Evolutionary conservation across 2,329 filamentous ascomycete species (phyloP).

Genomic region (Penicillium italicum): DNA sequence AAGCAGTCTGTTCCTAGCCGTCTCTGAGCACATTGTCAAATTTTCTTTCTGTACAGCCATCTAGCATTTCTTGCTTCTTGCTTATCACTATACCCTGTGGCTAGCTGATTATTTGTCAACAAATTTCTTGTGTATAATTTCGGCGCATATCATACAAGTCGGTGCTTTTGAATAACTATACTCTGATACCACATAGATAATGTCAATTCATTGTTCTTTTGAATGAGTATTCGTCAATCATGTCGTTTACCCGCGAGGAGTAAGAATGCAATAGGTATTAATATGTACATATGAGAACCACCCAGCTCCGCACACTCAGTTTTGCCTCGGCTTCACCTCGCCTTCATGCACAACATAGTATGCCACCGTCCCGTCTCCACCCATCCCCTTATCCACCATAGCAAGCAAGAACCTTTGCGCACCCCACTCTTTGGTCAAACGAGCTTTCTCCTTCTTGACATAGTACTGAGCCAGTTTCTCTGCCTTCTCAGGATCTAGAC

Average conservation of each 20-base stretch:
- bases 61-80: conserved; percentile 11
- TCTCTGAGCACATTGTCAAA: conserved; percentile 1
- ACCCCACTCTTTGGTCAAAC: conserved; percentile 39
- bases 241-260: not conserved
- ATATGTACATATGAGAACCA: conserved; percentile 1
- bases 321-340: conserved; percentile 62
- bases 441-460: conserved; percentile 25
- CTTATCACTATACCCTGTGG: conserved; percentile 32
- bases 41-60: conserved; percentile 5
- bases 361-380: conserved; percentile 59
- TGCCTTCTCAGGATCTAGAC: conserved; percentile 22
- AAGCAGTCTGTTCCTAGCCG: not conserved
- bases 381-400: conserved; percentile 50
- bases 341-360: conserved; percentile 65
- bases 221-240: conserved; percentile 19
- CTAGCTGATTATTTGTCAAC: conserved; percentile 1
- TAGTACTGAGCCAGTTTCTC: conserved; percentile 33
- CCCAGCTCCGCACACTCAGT: conserved; percentile 36
- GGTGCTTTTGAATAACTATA: not conserved
- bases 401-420: conserved; percentile 56
- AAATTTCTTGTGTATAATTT: conserved; percentile 13
- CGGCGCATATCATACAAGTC: conserved; percentile 5
- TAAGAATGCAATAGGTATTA: conserved; percentile 2
- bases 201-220: conserved; percentile 2
- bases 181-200: conserved; percentile 1